These are phyloP conservation scores for Tulasnella sp. DNA, from an alignment of 768 basidiomycete species.

Conservation along the genomic window DNA sequence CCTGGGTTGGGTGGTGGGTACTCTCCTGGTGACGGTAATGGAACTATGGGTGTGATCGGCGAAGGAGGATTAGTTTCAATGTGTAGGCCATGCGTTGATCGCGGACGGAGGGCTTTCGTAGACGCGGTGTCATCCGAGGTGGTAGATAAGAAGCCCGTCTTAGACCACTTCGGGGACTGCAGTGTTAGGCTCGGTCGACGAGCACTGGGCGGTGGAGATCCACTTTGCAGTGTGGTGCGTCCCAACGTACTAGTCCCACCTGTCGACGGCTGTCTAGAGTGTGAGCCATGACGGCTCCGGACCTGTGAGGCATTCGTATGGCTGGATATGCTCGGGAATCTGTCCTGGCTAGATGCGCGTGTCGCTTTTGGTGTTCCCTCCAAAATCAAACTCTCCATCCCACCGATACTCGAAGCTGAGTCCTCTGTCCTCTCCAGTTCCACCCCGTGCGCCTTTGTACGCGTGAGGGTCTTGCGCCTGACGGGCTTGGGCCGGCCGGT, in stretches of 20 bases:
- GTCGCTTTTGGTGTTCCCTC: no score
- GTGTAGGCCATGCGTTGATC: conserved; percentile 7
- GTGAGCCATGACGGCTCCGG: not conserved
- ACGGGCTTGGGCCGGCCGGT: no score
- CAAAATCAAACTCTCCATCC: no score
- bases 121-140: conserved; percentile 5
- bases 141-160: not conserved
- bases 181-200: not conserved
- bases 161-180: not conserved
- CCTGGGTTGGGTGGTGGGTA: not conserved
- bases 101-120: not conserved
- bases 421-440: no score
- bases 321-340: no score
- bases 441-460: no score
- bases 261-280: not conserved
- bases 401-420: no score
- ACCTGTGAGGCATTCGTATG: no score
- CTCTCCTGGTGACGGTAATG: not conserved
- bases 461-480: no score
- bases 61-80: conserved; percentile 13
- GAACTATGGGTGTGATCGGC: conserved; percentile 1
- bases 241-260: not conserved
- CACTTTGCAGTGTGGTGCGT: not conserved
- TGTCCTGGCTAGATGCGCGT: no score
- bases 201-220: not conserved